A percentile compares a stretch with the other conserved stretches of the same genome.
Evolutionary conservation across 148 eudicot genomes (phyloP).

Genomic region (Rhododendron ovatum): DNA sequence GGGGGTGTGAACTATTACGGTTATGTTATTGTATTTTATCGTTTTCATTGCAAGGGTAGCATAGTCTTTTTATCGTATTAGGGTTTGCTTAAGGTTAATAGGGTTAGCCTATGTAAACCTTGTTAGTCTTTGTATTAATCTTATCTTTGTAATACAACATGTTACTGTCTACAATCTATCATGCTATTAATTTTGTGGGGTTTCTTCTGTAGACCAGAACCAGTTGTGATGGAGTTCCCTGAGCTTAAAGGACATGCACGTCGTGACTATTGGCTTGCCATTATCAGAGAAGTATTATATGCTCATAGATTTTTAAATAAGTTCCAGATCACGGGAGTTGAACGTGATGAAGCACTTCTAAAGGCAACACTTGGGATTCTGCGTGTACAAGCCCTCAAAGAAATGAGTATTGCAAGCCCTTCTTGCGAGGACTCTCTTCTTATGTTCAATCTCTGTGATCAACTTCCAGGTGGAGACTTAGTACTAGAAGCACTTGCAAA

Average conservation of each 20-base stretch:
- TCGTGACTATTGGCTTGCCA: slow-evolving; percentile 90
- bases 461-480: slow-evolving; percentile 87
- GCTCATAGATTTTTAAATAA: slow-evolving; percentile 70
- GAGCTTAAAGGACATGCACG: slow-evolving; percentile 96
- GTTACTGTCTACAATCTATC: not conserved
- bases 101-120: not conserved
- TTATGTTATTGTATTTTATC: not conserved
- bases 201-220: slow-evolving; percentile 61
- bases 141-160: not conserved
- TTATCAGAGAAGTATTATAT: slow-evolving; percentile 67
- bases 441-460: slow-evolving; percentile 85
- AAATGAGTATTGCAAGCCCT: slow-evolving; percentile 46
- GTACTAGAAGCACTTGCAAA: slow-evolving; percentile 74
- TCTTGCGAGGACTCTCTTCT: slow-evolving; percentile 60
- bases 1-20: too few relatives aligned
- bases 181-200: slow-evolving; percentile 9
- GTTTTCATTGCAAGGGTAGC: not conserved
- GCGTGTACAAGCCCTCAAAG: slow-evolving; percentile 77
- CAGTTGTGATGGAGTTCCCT: slow-evolving; percentile 86
- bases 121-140: too few relatives aligned
- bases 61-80: not conserved
- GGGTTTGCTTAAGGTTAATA: not conserved
- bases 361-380: slow-evolving; percentile 83
- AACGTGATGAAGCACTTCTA: slow-evolving; percentile 68
- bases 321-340: slow-evolving; percentile 59